Percentiles rank a stretch among this genome's conserved stretches.
Evolutionary conservation across 139 green algal species (phyloP).

Genomic region (Astrephomene gubernaculifera): DNA sequence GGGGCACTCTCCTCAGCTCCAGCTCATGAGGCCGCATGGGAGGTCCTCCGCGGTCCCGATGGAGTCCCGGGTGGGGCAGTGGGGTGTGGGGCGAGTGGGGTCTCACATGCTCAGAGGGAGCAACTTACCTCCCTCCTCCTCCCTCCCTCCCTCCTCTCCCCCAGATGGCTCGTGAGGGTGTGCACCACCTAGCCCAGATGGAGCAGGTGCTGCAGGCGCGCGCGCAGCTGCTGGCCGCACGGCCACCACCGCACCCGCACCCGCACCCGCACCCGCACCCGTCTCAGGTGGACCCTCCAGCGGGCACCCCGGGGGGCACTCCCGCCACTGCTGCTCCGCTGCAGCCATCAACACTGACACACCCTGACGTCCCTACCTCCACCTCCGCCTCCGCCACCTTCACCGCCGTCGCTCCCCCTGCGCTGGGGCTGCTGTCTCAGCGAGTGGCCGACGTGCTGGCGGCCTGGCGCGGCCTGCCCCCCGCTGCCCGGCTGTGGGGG

Average conservation of each 20-base stretch:
- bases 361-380: background rate
- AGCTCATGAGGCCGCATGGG: too few species aligned
- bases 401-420: background rate
- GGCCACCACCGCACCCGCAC: background rate
- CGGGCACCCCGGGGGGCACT: background rate
- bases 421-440: too few species aligned
- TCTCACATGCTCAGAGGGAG: too few species aligned
- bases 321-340: background rate
- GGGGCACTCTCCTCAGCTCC: too few species aligned
- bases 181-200: slow-evolving; percentile 6
- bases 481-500: slow-evolving; percentile 28
- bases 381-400: background rate
- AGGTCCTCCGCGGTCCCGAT: too few species aligned
- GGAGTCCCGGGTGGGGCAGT: too few species aligned
- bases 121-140: background rate
- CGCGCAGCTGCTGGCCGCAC: background rate
- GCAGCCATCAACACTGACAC: background rate
- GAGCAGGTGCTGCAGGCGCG: slow-evolving; percentile 26
- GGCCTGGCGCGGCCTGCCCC: background rate
- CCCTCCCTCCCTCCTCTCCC: background rate
- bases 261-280: background rate
- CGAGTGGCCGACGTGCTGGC: background rate
- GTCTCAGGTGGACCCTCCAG: background rate
- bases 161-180: slow-evolving; percentile 8
- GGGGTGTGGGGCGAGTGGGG: too few species aligned